Conservation (phyloP, 23 red algal species). For the Gracilaria vermiculophylla region DNA sequence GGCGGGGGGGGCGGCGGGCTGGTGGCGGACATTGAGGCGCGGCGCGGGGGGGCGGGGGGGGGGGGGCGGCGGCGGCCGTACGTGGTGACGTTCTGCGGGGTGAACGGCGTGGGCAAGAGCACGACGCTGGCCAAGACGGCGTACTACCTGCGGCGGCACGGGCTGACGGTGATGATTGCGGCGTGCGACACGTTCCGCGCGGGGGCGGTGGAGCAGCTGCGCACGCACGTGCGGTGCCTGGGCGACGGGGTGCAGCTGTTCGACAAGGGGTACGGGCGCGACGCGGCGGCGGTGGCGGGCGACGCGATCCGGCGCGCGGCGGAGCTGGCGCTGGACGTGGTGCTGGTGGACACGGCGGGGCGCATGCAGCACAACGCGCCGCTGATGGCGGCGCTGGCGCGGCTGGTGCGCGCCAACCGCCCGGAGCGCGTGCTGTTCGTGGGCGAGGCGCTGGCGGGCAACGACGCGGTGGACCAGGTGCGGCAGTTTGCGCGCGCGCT, state of each 20-base stretch:
- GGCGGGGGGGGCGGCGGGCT: slow-evolving; percentile 70
- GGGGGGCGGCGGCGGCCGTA: slow-evolving; percentile 41
- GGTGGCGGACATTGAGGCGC: slow-evolving; percentile 58
- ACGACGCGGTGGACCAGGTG: slow-evolving; percentile 97
- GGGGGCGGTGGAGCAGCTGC: slow-evolving; percentile 96
- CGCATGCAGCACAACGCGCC: slow-evolving; percentile 99
- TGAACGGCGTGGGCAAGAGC: slow-evolving; percentile 98
- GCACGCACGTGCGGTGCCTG: slow-evolving; percentile 91
- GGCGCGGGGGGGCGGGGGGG: slow-evolving; percentile 32
- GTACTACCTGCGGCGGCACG: slow-evolving; percentile 79
- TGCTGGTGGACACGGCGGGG: slow-evolving; percentile 96
- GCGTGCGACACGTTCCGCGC: slow-evolving; percentile 99
- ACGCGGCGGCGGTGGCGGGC: slow-evolving; percentile 80
- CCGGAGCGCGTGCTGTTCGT: slow-evolving; percentile 97
- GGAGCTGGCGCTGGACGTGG: slow-evolving; percentile 75
- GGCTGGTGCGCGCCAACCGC: slow-evolving; percentile 73
- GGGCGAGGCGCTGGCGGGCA: slow-evolving; percentile 96
- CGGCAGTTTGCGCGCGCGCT: slow-evolving; percentile 86
- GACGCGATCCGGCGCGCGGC: slow-evolving; percentile 78
- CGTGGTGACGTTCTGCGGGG: slow-evolving; percentile 92
- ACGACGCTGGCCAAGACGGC: slow-evolving; percentile 91
- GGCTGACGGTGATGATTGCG: slow-evolving; percentile 82
- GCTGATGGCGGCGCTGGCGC: slow-evolving; percentile 91
- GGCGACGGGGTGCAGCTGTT: slow-evolving; percentile 71
- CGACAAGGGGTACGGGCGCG: slow-evolving; percentile 88